Percentiles rank a stretch among this genome's conserved stretches.
Evolutionary conservation across 2,329 filamentous ascomycete species (phyloP).

Genomic region (Hymenoscyphus scutula): DNA sequence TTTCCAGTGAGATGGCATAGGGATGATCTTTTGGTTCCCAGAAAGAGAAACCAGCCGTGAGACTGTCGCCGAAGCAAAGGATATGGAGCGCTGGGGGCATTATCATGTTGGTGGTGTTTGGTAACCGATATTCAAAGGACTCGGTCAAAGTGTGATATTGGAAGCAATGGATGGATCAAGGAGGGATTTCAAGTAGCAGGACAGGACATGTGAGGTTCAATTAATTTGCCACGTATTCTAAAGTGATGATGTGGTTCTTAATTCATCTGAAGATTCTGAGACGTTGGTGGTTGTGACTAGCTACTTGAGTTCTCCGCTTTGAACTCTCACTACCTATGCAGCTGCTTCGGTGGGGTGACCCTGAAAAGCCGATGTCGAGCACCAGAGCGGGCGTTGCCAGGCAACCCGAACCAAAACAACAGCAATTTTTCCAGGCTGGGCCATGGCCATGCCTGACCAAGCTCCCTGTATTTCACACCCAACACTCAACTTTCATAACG

Average conservation of each 20-base stretch:
- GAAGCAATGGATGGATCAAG: neutral
- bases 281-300: neutral
- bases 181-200: neutral
- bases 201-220: neutral
- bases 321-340: neutral
- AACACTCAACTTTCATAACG: constrained; percentile 20
- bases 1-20: constrained; percentile 50
- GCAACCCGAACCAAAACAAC: neutral
- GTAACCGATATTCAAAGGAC: neutral
- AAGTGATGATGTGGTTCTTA: constrained; percentile 5
- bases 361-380: too few species aligned
- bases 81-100: constrained; percentile 25
- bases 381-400: neutral
- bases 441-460: neutral
- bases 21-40: constrained; percentile 47
- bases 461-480: neutral
- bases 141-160: neutral
- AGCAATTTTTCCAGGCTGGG: neutral
- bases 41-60: constrained; percentile 55
- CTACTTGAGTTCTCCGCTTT: neutral
- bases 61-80: constrained; percentile 37
- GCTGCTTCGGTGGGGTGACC: too few species aligned
- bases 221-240: neutral
- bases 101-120: constrained; percentile 22
- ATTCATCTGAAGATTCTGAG: constrained; percentile 1